Evolutionary conservation across 805 yeast genomes (phyloP).

Genomic region (Candida fluviatilis): DNA sequence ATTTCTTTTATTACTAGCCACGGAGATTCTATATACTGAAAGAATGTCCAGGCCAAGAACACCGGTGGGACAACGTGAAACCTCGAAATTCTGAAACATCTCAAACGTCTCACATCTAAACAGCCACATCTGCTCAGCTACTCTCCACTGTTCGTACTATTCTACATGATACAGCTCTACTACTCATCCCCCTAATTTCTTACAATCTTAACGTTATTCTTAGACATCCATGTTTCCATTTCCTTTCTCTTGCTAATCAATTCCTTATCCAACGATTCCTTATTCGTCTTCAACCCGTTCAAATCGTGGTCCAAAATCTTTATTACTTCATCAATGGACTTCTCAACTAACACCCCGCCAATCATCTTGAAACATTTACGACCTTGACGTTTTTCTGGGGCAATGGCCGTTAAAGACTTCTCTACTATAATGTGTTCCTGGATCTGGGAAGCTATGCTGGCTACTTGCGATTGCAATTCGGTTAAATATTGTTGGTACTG

Average conservation of each 20-base stretch:
- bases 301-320: conserved; percentile 21
- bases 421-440: conserved; percentile 41
- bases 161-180: too few relatives aligned
- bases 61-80: too few relatives aligned
- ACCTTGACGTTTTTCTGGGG: conserved; percentile 33
- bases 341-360: conserved; percentile 87
- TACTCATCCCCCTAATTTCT: conserved; percentile 18
- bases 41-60: too few relatives aligned
- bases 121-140: too few relatives aligned
- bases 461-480: conserved; percentile 35
- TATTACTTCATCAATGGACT: conserved; percentile 71
- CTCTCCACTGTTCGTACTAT: too few relatives aligned
- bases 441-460: conserved; percentile 31
- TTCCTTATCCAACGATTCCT: conserved; percentile 21
- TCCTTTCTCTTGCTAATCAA: conserved; percentile 24
- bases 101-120: too few relatives aligned
- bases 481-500: conserved; percentile 34
- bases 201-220: conserved; percentile 39
- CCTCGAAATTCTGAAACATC: too few relatives aligned
- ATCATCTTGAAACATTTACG: conserved; percentile 90
- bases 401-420: conserved; percentile 32
- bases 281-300: conserved; percentile 18
- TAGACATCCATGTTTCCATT: conserved; percentile 38
- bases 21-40: too few relatives aligned
- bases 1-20: too few relatives aligned